These are phyloP conservation scores for Obelidium mucronatum DNA, from an alignment of 192 early-diverging fungal genomes.

Conservation along the genomic window DNA sequence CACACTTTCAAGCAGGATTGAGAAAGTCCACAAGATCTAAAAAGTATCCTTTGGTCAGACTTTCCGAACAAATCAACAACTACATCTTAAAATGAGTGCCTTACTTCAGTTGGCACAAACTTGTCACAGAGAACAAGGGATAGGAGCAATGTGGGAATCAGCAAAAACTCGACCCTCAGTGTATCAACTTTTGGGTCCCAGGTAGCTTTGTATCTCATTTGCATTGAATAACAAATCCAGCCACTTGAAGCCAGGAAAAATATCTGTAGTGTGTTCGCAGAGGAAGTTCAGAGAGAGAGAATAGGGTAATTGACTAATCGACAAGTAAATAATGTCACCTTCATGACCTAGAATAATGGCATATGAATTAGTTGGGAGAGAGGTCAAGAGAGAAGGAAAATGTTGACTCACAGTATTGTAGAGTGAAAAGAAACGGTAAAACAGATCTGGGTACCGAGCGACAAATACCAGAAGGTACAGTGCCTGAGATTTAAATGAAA, in stretches of 20 bases:
- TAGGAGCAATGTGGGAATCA: slow-evolving; percentile 73
- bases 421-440: slow-evolving; percentile 73
- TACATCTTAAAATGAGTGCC: slow-evolving; percentile 2
- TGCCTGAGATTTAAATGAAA: slow-evolving; percentile 97
- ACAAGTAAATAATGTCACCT: slow-evolving; percentile 13
- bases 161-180: slow-evolving; percentile 86
- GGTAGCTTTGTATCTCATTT: slow-evolving; percentile 81
- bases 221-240: slow-evolving; percentile 94
- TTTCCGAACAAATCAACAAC: not conserved
- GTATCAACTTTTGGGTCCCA: slow-evolving; percentile 94
- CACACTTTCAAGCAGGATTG: slow-evolving; percentile 94
- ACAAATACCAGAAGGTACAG: slow-evolving; percentile 91
- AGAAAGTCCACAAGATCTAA: slow-evolving; percentile 95
- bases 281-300: not conserved
- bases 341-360: slow-evolving; percentile 30
- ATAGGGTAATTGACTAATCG: not conserved
- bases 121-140: slow-evolving; percentile 78
- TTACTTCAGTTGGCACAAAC: slow-evolving; percentile 75
- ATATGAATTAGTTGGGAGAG: not conserved
- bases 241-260: slow-evolving; percentile 89
- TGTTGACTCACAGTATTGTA: slow-evolving; percentile 86
- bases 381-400: not conserved
- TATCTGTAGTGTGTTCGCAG: slow-evolving; percentile 74
- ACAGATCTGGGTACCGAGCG: slow-evolving; percentile 95
- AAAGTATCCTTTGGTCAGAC: slow-evolving; percentile 8